Conservation (phyloP, 805 yeast genomes). For the Limtongozyma cylindracea region DNA sequence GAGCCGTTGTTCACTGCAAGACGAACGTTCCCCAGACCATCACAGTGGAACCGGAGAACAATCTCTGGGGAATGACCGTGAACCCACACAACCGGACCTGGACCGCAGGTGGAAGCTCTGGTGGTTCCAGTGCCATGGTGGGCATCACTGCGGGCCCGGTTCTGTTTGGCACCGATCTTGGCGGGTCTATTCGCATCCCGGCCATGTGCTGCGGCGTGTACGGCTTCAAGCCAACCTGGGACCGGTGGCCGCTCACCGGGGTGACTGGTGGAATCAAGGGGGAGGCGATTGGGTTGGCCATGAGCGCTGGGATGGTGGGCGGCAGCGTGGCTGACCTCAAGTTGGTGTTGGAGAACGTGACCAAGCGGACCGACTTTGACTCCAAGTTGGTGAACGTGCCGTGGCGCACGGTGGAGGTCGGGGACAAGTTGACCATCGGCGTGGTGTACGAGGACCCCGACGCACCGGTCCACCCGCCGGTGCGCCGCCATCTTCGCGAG, state of each 20-base stretch:
- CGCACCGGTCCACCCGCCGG: slow-evolving; percentile 33
- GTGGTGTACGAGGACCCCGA: slow-evolving; percentile 15
- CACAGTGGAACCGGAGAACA: slow-evolving; percentile 21
- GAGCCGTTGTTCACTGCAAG: slow-evolving; percentile 28
- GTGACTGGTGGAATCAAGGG: slow-evolving; percentile 4
- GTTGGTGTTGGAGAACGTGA: slow-evolving; percentile 10
- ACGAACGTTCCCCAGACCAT: slow-evolving; percentile 26
- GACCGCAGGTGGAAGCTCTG: slow-evolving; percentile 27
- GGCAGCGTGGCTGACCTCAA: slow-evolving; percentile 13
- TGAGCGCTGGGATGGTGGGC: slow-evolving; percentile 10
- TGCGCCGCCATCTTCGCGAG: slow-evolving; percentile 11
- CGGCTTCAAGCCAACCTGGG: slow-evolving; percentile 19
- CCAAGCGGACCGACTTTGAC: slow-evolving; percentile 16
- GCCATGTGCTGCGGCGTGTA: slow-evolving; percentile 25
- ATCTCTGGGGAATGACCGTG: slow-evolving; percentile 17
- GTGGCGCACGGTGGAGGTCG: slow-evolving; percentile 14
- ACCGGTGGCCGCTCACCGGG: slow-evolving; percentile 17
- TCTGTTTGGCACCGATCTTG: slow-evolving; percentile 20
- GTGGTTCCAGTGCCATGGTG: slow-evolving; percentile 24
- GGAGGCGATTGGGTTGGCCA: slow-evolving; percentile 22
- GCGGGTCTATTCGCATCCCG: slow-evolving; percentile 29
- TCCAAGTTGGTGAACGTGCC: slow-evolving; percentile 23
- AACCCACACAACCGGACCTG: slow-evolving; percentile 17
- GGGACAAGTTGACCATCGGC: slow-evolving; percentile 16
- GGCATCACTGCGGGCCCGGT: slow-evolving; percentile 15